Conservation (phyloP, 176 grass and related monocot genomes). For the Miscanthus lutarioriparius region DNA sequence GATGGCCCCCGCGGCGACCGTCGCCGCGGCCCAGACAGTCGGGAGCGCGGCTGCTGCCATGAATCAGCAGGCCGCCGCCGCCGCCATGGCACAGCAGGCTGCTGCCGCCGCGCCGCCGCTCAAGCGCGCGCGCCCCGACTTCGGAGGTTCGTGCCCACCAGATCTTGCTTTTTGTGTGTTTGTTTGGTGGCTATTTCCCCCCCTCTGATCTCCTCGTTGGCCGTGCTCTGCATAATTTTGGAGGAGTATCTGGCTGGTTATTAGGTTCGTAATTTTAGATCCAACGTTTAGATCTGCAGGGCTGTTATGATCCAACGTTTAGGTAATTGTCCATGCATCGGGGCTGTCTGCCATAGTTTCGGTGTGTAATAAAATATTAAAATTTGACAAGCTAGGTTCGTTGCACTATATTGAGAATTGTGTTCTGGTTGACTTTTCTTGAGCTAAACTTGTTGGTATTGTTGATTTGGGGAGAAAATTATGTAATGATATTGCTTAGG, state of each 20-base stretch:
- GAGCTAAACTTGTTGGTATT: neutral
- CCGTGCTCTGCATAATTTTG: neutral
- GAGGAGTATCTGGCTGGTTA: neutral
- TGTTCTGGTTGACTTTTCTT: neutral
- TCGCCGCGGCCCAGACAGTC: conserved; percentile 1
- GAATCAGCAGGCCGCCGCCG: conserved; percentile 19
- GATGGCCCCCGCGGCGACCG: conserved; percentile 35
- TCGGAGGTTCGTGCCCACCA: conserved; percentile 45
- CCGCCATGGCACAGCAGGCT: conserved; percentile 42
- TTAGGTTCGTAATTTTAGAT: neutral
- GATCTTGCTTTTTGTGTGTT: conserved; percentile 6
- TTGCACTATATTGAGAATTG: neutral
- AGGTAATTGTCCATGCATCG: neutral
- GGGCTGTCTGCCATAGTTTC: neutral
- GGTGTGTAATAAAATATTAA: neutral
- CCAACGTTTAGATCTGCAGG: neutral
- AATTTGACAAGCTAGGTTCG: neutral
- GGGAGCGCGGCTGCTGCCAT: conserved; percentile 23
- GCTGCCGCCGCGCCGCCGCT: conserved; percentile 54
- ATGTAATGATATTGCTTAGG: neutral
- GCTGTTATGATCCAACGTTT: neutral
- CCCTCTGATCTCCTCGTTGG: neutral
- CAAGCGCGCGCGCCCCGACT: conserved; percentile 87
- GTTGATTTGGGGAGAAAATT: neutral
- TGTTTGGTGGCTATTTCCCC: neutral